phyloP scores from a whole-genome alignment of 192 early-diverging fungal species.

The Gamsiella multidivaricata region DNA sequence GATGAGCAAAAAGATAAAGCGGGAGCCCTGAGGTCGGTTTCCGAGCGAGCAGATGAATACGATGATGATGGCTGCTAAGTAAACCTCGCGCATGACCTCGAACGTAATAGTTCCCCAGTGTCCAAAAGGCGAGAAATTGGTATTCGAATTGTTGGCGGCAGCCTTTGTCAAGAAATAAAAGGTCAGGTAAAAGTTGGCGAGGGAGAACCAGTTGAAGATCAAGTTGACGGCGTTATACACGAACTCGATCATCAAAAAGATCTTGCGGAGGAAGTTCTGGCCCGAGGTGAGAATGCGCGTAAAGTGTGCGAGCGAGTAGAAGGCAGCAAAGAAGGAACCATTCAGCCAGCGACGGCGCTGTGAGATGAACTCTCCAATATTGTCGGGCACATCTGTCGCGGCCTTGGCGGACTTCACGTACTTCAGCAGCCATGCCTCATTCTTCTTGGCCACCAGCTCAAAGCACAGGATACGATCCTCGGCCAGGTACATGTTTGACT shows the following conservation, averaged over 20 bases:
- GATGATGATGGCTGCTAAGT: constrained; percentile 80
- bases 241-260: constrained; percentile 80
- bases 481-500: constrained; percentile 93
- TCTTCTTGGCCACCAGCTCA: constrained; percentile 88
- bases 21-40: constrained; percentile 92
- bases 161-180: constrained; percentile 78
- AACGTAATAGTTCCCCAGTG: constrained; percentile 71
- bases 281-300: constrained; percentile 76
- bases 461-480: constrained; percentile 95
- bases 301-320: constrained; percentile 85
- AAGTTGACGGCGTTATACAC: constrained; percentile 85
- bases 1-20: constrained; percentile 72
- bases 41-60: constrained; percentile 90
- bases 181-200: constrained; percentile 87
- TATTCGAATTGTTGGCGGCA: constrained; percentile 52
- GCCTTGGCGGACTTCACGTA: constrained; percentile 92
- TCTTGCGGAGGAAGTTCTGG: constrained; percentile 78
- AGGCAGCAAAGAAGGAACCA: constrained; percentile 91
- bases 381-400: constrained; percentile 92
- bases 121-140: constrained; percentile 62
- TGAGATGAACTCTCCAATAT: constrained; percentile 86
- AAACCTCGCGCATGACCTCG: constrained; percentile 75
- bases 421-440: constrained; percentile 80
- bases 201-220: constrained; percentile 90
- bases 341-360: constrained; percentile 96